A percentile compares a stretch with the other conserved stretches of the same genome.
Evolutionary conservation across 1,139 yeast genomes (phyloP).

Genomic region (Protomyces pachydermus): DNA sequence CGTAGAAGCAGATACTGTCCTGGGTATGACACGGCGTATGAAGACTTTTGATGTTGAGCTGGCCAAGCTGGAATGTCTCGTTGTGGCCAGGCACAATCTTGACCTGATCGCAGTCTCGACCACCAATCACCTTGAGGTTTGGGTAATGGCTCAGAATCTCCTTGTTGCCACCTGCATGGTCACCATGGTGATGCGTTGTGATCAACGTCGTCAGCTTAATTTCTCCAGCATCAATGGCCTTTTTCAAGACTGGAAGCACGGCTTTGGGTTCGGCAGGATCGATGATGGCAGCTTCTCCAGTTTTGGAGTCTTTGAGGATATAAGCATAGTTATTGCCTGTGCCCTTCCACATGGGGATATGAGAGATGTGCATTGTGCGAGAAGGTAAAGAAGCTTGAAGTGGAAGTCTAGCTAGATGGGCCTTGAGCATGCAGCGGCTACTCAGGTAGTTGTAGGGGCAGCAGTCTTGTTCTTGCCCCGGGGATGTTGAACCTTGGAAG

Average conservation of each 20-base stretch:
- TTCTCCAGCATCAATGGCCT: slow-evolving; percentile 40
- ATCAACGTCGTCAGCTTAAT: slow-evolving; percentile 63
- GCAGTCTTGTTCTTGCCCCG: not conserved
- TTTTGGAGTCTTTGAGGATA: slow-evolving; percentile 61
- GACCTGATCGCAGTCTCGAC: slow-evolving; percentile 70
- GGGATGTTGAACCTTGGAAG: not conserved
- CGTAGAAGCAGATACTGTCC: slow-evolving; percentile 76
- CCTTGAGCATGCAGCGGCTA: not conserved
- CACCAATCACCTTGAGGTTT: slow-evolving; percentile 69
- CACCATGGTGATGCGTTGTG: slow-evolving; percentile 93
- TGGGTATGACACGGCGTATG: slow-evolving; percentile 98
- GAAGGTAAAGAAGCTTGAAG: not conserved
- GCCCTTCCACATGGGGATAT: slow-evolving; percentile 37
- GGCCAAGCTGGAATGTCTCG: slow-evolving; percentile 50
- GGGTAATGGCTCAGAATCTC: slow-evolving; percentile 37
- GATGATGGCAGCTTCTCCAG: slow-evolving; percentile 66
- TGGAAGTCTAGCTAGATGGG: not conserved
- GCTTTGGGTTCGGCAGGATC: slow-evolving; percentile 89
- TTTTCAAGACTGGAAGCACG: slow-evolving; percentile 44
- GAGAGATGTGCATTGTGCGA: slow-evolving; percentile 15
- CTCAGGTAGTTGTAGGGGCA: not conserved
- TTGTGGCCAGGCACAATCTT: slow-evolving; percentile 60
- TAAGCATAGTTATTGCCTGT: slow-evolving; percentile 85
- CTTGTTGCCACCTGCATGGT: slow-evolving; percentile 82
- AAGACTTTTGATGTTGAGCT: slow-evolving; percentile 66